Evolutionary conservation across 2,329 filamentous ascomycete genomes (phyloP).

Genomic region (Harringtonia aguacate): DNA sequence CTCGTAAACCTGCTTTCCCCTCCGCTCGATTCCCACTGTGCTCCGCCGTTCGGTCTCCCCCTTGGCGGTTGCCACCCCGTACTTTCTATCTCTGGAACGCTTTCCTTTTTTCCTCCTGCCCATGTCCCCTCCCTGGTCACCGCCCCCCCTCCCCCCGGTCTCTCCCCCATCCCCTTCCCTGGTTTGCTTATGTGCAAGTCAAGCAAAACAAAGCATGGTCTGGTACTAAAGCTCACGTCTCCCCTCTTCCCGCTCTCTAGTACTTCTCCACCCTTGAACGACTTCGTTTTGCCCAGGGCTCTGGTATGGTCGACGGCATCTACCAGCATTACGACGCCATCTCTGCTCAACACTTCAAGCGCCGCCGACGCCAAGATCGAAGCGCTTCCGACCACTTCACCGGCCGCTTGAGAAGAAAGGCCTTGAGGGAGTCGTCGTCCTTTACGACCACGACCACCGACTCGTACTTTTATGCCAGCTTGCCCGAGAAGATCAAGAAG

Average conservation of each 20-base stretch:
- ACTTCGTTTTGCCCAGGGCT: conserved; percentile 49
- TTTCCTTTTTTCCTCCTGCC: too few relatives aligned
- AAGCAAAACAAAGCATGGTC: neutral
- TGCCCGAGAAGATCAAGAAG: conserved; percentile 63
- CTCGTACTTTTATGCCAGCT: conserved; percentile 55
- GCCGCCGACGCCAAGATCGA: conserved; percentile 18
- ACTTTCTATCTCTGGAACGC: too few relatives aligned
- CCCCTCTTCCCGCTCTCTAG: conserved; percentile 28
- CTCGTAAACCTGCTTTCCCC: too few relatives aligned
- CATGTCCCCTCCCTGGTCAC: too few relatives aligned
- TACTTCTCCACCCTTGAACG: conserved; percentile 67
- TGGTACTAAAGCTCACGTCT: conserved; percentile 12
- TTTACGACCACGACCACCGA: conserved; percentile 33
- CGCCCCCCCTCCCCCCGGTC: too few relatives aligned
- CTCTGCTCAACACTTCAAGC: conserved; percentile 17
- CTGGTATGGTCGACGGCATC: conserved; percentile 22
- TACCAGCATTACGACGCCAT: conserved; percentile 25
- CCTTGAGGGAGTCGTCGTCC: conserved; percentile 17
- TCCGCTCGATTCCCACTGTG: too few relatives aligned
- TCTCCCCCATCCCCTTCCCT: too few relatives aligned
- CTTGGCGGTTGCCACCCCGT: too few relatives aligned
- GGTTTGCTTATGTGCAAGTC: too few relatives aligned
- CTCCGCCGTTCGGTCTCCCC: too few relatives aligned
- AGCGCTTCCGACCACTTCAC: conserved; percentile 20
- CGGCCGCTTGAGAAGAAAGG: conserved; percentile 19